These are phyloP conservation scores for Xylaria telfairii DNA, from an alignment of 495 filamentous ascomycete genomes.

Conservation along the genomic window DNA sequence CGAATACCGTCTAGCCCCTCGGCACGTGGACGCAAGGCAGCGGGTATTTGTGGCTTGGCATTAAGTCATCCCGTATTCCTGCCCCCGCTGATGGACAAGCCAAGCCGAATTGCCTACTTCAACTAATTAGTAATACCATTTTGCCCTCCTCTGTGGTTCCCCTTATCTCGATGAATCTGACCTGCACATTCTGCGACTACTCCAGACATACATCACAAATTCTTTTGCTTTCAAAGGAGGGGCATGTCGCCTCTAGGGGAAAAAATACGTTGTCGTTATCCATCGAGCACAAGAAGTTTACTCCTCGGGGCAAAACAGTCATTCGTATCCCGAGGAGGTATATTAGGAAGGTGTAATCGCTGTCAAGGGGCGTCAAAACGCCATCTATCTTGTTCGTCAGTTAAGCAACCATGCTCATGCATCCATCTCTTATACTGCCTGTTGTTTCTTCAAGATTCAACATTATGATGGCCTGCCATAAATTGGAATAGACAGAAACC, in stretches of 20 bases:
- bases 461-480: conserved; percentile 23
- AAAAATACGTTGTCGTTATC: neutral
- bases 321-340: neutral
- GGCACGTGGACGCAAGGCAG: conserved; percentile 11
- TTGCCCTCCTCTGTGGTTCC: neutral
- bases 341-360: conserved; percentile 21
- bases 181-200: neutral
- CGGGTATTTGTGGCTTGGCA: conserved; percentile 7
- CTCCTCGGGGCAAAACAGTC: conserved; percentile 1
- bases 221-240: neutral
- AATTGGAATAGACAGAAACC: conserved; percentile 17
- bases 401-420: conserved; percentile 19
- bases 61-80: neutral
- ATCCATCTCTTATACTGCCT: conserved; percentile 18
- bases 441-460: conserved; percentile 7
- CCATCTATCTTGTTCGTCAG: conserved; percentile 23
- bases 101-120: neutral
- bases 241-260: neutral
- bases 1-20: conserved; percentile 14
- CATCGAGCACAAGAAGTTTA: conserved; percentile 13
- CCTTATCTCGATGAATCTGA: neutral
- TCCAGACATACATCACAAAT: neutral
- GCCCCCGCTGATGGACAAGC: neutral
- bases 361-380: conserved; percentile 9
- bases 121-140: neutral